Evolutionary conservation across 2,329 filamentous ascomycete species (phyloP).

Genomic region (Fusarium anguioides): DNA sequence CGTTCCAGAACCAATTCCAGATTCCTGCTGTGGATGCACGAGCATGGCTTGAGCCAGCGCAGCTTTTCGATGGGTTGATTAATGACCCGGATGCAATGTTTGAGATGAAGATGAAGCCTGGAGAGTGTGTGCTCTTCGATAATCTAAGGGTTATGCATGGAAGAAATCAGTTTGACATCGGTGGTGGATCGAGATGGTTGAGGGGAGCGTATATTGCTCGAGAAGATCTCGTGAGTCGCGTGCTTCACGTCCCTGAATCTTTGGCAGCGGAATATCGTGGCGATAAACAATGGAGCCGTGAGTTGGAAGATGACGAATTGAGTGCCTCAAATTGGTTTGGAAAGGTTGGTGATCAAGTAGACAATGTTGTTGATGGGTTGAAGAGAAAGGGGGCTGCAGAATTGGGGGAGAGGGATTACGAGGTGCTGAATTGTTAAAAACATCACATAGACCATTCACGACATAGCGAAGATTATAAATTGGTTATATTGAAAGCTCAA

Average conservation of each 20-base stretch:
- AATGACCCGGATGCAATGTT: conserved; percentile 70
- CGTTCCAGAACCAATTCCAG: conserved; percentile 74
- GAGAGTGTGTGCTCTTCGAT: conserved; percentile 94
- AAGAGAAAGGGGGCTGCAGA: conserved; percentile 36
- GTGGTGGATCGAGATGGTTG: conserved; percentile 78
- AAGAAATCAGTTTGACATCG: conserved; percentile 75
- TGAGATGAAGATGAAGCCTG: conserved; percentile 78
- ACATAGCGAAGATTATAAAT: conserved; percentile 19
- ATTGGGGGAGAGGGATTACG: conserved; percentile 34
- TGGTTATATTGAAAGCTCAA: background rate
- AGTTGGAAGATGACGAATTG: conserved; percentile 42
- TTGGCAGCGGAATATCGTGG: conserved; percentile 43
- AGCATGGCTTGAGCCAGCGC: conserved; percentile 61
- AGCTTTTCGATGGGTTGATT: conserved; percentile 68
- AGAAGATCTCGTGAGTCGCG: conserved; percentile 56
- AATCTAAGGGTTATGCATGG: conserved; percentile 90
- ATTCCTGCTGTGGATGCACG: conserved; percentile 37
- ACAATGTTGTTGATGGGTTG: conserved; percentile 19
- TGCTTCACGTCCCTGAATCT: conserved; percentile 46
- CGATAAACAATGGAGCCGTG: conserved; percentile 41
- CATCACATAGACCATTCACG: background rate
- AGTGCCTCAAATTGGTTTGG: conserved; percentile 44
- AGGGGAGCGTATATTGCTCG: conserved; percentile 84
- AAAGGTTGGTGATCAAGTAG: conserved; percentile 30
- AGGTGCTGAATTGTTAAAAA: conserved; percentile 26